phyloP scores from a whole-genome alignment of 2,329 filamentous ascomycete genomes.

The Macroventuria anomochaeta region DNA sequence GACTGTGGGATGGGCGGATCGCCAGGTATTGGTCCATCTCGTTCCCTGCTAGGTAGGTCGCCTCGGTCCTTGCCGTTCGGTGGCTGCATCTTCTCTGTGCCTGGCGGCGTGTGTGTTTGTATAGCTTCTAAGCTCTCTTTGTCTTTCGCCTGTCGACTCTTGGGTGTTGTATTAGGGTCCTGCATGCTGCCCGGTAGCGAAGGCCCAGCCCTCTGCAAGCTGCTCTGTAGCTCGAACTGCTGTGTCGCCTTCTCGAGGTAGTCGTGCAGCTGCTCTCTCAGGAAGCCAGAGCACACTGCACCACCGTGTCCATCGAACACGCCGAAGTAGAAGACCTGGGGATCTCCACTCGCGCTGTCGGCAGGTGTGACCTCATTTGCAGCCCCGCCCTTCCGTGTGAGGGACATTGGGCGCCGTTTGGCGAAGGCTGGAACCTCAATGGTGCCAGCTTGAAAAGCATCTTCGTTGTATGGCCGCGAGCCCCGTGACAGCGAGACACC shows the following conservation, averaged over 20 bases:
- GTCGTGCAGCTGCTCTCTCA: conserved; percentile 81
- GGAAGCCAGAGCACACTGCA: conserved; percentile 82
- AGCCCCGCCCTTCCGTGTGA: conserved; percentile 52
- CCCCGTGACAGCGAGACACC: conserved; percentile 81
- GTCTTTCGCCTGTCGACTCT: conserved; percentile 35
- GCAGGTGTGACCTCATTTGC: conserved; percentile 69
- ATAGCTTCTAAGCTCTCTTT: conserved; percentile 53
- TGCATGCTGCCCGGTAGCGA: conserved; percentile 37
- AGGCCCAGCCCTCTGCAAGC: conserved; percentile 57
- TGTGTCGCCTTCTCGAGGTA: conserved; percentile 85
- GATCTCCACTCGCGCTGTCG: conserved; percentile 82
- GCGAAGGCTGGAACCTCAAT: conserved; percentile 94
- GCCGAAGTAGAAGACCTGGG: conserved; percentile 96
- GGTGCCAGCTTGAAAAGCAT: conserved; percentile 91
- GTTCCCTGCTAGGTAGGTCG: conserved; percentile 34
- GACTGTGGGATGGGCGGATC: conserved; percentile 45
- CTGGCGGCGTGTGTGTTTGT: conserved; percentile 56
- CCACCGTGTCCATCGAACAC: conserved; percentile 97
- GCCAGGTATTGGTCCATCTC: conserved; percentile 30
- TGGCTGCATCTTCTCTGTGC: conserved; percentile 51
- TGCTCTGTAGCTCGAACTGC: conserved; percentile 80
- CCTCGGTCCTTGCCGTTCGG: conserved; percentile 33
- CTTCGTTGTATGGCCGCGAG: conserved; percentile 88
- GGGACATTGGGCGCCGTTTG: conserved; percentile 73
- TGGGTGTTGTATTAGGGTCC: conserved; percentile 29